Evolutionary conservation across 1,139 yeast genomes (phyloP).

Genomic region (Zhuliangozyma parablackwelliae): DNA sequence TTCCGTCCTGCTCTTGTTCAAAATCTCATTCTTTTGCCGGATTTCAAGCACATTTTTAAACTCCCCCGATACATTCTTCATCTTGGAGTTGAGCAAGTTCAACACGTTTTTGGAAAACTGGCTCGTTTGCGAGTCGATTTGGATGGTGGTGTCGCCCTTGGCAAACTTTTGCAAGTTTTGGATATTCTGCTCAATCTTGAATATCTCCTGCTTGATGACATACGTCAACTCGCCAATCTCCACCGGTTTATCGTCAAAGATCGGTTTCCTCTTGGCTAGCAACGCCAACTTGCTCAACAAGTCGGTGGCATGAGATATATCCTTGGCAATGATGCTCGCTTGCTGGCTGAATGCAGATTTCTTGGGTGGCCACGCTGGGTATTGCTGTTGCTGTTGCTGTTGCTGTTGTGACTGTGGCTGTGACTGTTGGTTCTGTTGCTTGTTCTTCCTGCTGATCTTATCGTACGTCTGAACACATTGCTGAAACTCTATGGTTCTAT

Average conservation of each 20-base stretch:
- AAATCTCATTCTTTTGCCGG: constrained; percentile 80
- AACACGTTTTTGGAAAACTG: constrained; percentile 85
- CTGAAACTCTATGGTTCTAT: constrained; percentile 81
- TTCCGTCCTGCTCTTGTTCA: constrained; percentile 78
- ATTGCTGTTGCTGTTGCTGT: constrained; percentile 11
- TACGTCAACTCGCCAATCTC: constrained; percentile 91
- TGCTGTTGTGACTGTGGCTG: constrained; percentile 10
- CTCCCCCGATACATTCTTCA: constrained; percentile 88
- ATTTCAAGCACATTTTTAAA: constrained; percentile 84
- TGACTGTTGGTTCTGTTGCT: constrained; percentile 19
- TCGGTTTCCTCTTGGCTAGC: constrained; percentile 84
- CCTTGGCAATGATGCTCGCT: constrained; percentile 84
- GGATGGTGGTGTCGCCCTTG: constrained; percentile 43
- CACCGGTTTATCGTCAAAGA: constrained; percentile 90
- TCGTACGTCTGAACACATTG: constrained; percentile 75
- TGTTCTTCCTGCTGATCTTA: constrained; percentile 50
- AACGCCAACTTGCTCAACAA: constrained; percentile 75
- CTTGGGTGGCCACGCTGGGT: constrained; percentile 14
- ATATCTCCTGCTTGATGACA: constrained; percentile 89
- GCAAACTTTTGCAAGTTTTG: constrained; percentile 58
- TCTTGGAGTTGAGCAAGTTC: constrained; percentile 77
- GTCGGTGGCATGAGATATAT: constrained; percentile 84
- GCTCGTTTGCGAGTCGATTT: constrained; percentile 54
- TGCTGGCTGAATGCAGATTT: constrained; percentile 72
- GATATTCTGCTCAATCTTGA: constrained; percentile 75